Evolutionary conservation across 1,139 yeast genomes (phyloP).

Genomic region (Diutina neorugosa): DNA sequence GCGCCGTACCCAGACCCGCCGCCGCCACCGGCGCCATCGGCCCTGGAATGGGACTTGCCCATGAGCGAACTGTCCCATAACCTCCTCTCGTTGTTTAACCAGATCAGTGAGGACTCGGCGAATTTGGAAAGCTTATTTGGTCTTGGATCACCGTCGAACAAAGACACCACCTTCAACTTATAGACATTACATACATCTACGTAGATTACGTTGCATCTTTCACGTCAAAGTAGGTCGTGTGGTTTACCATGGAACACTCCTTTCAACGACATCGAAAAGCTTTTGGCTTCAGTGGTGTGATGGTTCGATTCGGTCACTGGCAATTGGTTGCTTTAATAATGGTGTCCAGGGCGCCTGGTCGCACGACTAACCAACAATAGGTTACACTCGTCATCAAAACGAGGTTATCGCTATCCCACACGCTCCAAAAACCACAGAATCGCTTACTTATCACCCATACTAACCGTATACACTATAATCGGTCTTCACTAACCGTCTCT

Average conservation of each 20-base stretch:
- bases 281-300: too few species aligned
- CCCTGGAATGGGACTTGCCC: slow-evolving; percentile 1
- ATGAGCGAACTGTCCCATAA: slow-evolving; percentile 10
- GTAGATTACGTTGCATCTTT: not conserved
- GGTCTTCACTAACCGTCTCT: not conserved
- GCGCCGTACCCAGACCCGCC: not conserved
- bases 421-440: too few species aligned
- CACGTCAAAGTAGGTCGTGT: too few species aligned
- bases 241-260: too few species aligned
- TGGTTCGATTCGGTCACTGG: too few species aligned
- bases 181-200: not conserved
- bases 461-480: not conserved
- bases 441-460: too few species aligned
- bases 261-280: too few species aligned
- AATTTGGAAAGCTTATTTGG: not conserved
- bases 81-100: slow-evolving; percentile 18
- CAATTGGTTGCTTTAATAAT: too few species aligned
- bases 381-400: too few species aligned
- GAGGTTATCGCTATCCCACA: too few species aligned
- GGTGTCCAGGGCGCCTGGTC: too few species aligned
- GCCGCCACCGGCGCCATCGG: not conserved
- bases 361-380: too few species aligned
- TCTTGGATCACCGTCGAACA: not conserved
- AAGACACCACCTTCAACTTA: not conserved
- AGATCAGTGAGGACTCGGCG: slow-evolving; percentile 17